Evolutionary conservation across 2,329 filamentous ascomycete genomes (phyloP), one percentile per base, ranked within the genome.

Genomic region (Balansia obtecta): DNA sequence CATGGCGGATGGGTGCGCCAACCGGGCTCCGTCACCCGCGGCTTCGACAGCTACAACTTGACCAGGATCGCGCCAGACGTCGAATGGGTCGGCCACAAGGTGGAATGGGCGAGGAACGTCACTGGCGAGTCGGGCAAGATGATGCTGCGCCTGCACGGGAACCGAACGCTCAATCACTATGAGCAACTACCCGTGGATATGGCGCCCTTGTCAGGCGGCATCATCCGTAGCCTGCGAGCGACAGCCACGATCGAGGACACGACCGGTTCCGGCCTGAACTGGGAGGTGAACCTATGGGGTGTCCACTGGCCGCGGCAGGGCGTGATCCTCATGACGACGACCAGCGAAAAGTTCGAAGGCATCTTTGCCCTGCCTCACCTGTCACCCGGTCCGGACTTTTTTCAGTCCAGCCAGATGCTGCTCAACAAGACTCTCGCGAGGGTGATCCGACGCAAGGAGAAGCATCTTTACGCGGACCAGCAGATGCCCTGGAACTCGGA

Each of bases 261-360:
- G 79, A 78, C 57, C 74, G 79, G 68, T 10, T 65, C 66, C 53
- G 85, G 85, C 5, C 83, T 83, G 61, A 86, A 80, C 57, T 90
- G 86, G 82, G 84, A 90, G 57, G 81, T 94, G 68, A 76, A 79
- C 48, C 69, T 95, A 46, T 83, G 88, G 65, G 93, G 93, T 3
- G 77, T 94, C 4, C 91, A 97, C 69, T 94, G 89, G 74, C 82
- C 85, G 38, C 76, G 78, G n/a, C 79, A 85, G 54, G 93, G 93
- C 1, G 79, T 82, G 13, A 79, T 93, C 46, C 71, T 97, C 37
- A 71, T 97, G 62, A 87, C 85, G 1, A 96, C 91, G 0, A 91
- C 89, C 45, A 96, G 89, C 65, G 86, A 95, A 62, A 96, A 95
- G 70, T 93, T 93, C 61, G 81, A 85, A n/a, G 90, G 93, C 42